These are phyloP conservation scores for Hortiboletus campestris DNA, from an alignment of 768 basidiomycete species.

Conservation along the genomic window DNA sequence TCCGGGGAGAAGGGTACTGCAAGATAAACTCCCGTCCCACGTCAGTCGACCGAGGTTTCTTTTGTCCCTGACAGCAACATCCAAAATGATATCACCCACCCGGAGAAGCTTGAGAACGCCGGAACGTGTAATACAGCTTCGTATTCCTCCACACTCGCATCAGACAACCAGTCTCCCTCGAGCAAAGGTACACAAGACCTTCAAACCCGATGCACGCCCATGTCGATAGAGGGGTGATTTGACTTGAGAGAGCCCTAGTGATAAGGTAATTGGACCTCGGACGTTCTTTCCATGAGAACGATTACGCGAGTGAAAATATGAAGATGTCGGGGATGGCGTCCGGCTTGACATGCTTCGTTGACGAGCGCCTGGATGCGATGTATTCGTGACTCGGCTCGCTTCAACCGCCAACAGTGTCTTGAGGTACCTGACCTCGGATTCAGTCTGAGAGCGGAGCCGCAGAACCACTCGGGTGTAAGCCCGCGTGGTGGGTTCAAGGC, in stretches of 20 bases:
- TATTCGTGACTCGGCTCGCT: not conserved
- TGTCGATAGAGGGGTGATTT: slow-evolving; percentile 69
- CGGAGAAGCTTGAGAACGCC: slow-evolving; percentile 56
- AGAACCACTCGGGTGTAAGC: slow-evolving; percentile 81
- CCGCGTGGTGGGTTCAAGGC: slow-evolving; percentile 57
- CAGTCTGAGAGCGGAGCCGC: slow-evolving; percentile 75
- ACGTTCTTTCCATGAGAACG: slow-evolving; percentile 39
- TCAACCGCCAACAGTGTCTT: slow-evolving; percentile 12
- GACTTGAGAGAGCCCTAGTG: slow-evolving; percentile 36
- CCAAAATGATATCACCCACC: slow-evolving; percentile 84
- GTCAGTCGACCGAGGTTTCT: slow-evolving; percentile 79
- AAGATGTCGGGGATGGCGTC: slow-evolving; percentile 60
- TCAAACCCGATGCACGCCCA: slow-evolving; percentile 70
- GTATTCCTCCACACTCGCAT: slow-evolving; percentile 76
- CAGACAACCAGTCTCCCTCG: slow-evolving; percentile 84
- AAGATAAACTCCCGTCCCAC: slow-evolving; percentile 85
- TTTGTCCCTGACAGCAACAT: slow-evolving; percentile 81
- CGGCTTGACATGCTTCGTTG: slow-evolving; percentile 54
- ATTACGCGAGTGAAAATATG: slow-evolving; percentile 32
- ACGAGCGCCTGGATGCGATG: slow-evolving; percentile 20
- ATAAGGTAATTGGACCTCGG: slow-evolving; percentile 22
- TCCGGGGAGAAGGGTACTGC: slow-evolving; percentile 52
- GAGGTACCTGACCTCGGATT: slow-evolving; percentile 44
- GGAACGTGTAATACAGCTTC: slow-evolving; percentile 60
- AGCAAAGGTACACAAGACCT: slow-evolving; percentile 85